phyloP scores from a whole-genome alignment of 805 yeast genomes.

The Metschnikowia rubicola region DNA sequence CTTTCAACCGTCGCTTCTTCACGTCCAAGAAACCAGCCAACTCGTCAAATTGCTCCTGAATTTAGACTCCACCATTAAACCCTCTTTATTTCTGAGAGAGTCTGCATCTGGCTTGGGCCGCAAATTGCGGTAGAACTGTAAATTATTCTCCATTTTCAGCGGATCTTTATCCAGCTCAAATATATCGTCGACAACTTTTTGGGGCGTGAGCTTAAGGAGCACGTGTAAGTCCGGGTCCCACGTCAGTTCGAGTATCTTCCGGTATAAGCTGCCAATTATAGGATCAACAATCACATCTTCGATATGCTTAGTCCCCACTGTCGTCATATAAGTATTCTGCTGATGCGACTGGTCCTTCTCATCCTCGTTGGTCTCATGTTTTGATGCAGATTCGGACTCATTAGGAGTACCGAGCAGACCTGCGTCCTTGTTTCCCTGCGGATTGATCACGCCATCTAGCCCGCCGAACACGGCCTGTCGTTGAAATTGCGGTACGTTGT shows the following conservation, averaged over 20 bases:
- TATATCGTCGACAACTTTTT: conserved; percentile 71
- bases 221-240: conserved; percentile 55
- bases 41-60: conserved; percentile 37
- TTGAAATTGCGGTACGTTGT: conserved; percentile 39
- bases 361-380: neutral
- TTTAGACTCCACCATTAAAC: conserved; percentile 40
- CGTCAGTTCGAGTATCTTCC: conserved; percentile 52
- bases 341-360: neutral
- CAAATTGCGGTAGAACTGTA: conserved; percentile 19
- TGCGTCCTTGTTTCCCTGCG: conserved; percentile 6
- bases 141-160: conserved; percentile 15
- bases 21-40: conserved; percentile 27
- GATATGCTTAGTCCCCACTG: conserved; percentile 10
- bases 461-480: conserved; percentile 48
- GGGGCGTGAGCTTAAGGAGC: conserved; percentile 55
- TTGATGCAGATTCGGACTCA: neutral
- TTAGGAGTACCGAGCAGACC: neutral
- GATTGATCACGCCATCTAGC: conserved; percentile 38
- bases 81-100: conserved; percentile 28
- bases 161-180: conserved; percentile 40
- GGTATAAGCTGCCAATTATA: conserved; percentile 46
- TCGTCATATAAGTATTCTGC: conserved; percentile 3
- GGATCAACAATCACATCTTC: conserved; percentile 43
- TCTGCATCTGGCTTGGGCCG: conserved; percentile 22
- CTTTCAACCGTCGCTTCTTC: neutral